A percentile compares a stretch with the other conserved stretches of the same genome.
Evolutionary conservation across 2,329 filamentous ascomycete species (phyloP).

Genomic region (Emergomyces pasteurianus): DNA sequence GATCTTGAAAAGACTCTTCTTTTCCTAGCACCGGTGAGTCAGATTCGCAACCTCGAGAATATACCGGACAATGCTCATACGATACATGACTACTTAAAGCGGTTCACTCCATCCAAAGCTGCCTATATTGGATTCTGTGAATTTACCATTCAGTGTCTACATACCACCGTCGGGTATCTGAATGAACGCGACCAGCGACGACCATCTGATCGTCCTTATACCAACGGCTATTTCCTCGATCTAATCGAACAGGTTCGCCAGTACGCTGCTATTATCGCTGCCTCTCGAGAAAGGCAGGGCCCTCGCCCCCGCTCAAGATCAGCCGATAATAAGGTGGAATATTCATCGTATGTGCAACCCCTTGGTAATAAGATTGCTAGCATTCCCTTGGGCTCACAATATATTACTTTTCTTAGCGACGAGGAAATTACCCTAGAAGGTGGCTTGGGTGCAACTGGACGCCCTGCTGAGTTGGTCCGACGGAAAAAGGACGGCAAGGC

Average conservation of each 20-base stretch:
- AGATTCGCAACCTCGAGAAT: constrained; percentile 34
- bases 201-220: constrained; percentile 79
- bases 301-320: constrained; percentile 17
- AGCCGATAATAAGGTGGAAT: constrained; percentile 36
- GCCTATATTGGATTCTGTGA: constrained; percentile 84
- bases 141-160: constrained; percentile 78
- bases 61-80: constrained; percentile 58
- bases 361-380: background rate
- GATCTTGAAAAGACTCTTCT: constrained; percentile 91
- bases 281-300: constrained; percentile 53
- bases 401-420: constrained; percentile 32
- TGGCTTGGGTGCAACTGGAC: constrained; percentile 69
- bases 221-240: constrained; percentile 93
- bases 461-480: constrained; percentile 71
- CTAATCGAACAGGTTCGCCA: constrained; percentile 84
- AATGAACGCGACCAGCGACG: constrained; percentile 77
- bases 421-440: constrained; percentile 72
- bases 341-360: constrained; percentile 32
- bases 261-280: constrained; percentile 75
- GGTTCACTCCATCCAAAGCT: constrained; percentile 53
- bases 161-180: constrained; percentile 76
- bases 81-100: constrained; percentile 54
- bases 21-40: constrained; percentile 87
- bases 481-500: constrained; percentile 62
- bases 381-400: constrained; percentile 6